Evolutionary conservation across 2,329 filamentous ascomycete species (phyloP), one percentile per base, ranked within the genome.

Genomic region (Hypocreales sp.): DNA sequence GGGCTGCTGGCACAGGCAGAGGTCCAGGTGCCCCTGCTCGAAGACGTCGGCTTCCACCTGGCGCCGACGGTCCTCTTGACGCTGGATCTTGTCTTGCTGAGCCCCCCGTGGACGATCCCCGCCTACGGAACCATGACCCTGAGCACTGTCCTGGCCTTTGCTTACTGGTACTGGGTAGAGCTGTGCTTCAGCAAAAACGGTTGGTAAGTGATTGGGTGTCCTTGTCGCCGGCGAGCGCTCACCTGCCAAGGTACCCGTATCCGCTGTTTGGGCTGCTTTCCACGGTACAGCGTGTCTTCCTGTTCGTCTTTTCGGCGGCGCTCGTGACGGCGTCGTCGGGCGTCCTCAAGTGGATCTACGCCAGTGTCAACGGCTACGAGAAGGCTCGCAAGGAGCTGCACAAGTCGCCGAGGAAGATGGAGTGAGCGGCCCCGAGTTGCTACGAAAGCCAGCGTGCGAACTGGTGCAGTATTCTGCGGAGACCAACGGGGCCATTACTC

Each of bases 151-250:
- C 50, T 82, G 23, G 76, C 75, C 0, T 70, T 79, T 34, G 46
- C 53, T 3, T 86, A 86, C 48, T 86, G 78, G 77, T 65, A 66
- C 36, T 86, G 79, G 79, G 67, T 83, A 15, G 77, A 84, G 50
- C 60, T 70, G 15, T 83, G 78, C 53, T 79, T 68, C 40, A 60
- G 59, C 24, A 57, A 66, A 32, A 83, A 83, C 40, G 70, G 74
- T 43, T 68, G 60, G 69, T 72, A 45, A 47, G 66, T 53, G 8
- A 13, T 18, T n/a, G n/a, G n/a, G n/a, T n/a, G n/a, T 20, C 10
- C 10, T 20, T 20, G 18, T 7, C 18, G 18, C 10, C 18, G 7
- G 18, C 18, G 10, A 20, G 18, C 18, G 18, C 18, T 20, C 18
- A 14, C 17, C 16, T 2, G 2, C 3, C 18, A 28, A 79, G 74